Evolutionary conservation across 306 rosid species (phyloP).

Genomic region (Castanopsis chinensis): DNA sequence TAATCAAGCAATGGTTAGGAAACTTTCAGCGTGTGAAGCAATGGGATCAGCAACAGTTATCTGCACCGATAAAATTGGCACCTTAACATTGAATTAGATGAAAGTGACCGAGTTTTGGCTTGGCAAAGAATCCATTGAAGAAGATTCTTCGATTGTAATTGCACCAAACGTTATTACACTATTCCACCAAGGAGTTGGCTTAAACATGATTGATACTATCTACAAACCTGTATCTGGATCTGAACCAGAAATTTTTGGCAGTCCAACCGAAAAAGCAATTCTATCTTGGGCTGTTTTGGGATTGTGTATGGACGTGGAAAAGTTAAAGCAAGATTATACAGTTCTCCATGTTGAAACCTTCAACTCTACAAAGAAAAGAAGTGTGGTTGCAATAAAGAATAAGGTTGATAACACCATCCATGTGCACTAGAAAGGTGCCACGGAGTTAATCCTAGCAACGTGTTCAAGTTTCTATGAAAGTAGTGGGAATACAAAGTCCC

Average conservation of each 20-base stretch:
- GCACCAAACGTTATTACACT: constrained; percentile 40
- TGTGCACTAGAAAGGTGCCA: constrained; percentile 96
- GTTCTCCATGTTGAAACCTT: constrained; percentile 76
- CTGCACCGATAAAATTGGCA: constrained; percentile 85
- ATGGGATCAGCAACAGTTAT: constrained; percentile 93
- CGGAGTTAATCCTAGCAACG: constrained; percentile 76
- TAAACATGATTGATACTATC: constrained; percentile 72
- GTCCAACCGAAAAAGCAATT: constrained; percentile 84
- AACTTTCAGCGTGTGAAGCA: constrained; percentile 82
- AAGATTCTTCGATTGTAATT: constrained; percentile 31
- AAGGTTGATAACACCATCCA: too few relatives aligned
- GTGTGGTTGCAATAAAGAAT: constrained; percentile 66
- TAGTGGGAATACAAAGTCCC: constrained; percentile 40
- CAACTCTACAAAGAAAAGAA: constrained; percentile 80
- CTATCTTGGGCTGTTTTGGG: constrained; percentile 67
- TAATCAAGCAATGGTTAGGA: constrained; percentile 90
- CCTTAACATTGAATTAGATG: constrained; percentile 75
- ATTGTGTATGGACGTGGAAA: constrained; percentile 65
- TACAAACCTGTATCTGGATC: constrained; percentile 42
- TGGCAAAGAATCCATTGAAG: constrained; percentile 49
- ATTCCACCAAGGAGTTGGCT: constrained; percentile 65
- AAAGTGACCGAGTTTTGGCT: too few relatives aligned
- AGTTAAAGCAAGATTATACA: constrained; percentile 41
- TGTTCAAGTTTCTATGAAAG: constrained; percentile 56
- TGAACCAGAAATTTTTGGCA: constrained; percentile 72